phyloP scores from a whole-genome alignment of 768 basidiomycete species.

The Pluteus cervinus region DNA sequence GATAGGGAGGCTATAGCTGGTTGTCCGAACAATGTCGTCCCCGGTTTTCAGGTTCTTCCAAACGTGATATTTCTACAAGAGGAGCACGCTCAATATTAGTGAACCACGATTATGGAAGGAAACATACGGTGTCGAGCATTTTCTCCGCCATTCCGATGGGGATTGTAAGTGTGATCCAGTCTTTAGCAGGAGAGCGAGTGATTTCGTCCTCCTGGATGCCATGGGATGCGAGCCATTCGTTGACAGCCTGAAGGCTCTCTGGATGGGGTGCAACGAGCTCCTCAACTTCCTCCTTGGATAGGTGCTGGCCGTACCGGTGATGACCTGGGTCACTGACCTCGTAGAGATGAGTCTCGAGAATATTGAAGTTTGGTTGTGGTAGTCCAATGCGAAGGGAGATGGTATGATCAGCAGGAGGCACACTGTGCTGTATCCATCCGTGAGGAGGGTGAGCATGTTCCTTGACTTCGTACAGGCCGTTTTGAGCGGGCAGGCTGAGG shows the following conservation, averaged over 20 bases:
- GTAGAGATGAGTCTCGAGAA: slow-evolving; percentile 45
- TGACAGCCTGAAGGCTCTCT: slow-evolving; percentile 45
- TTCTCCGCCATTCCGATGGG: slow-evolving; percentile 57
- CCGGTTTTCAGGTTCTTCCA: slow-evolving; percentile 52
- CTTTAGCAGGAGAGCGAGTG: slow-evolving; percentile 54
- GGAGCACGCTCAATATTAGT: slow-evolving; percentile 1
- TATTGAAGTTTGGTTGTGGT: slow-evolving; percentile 42
- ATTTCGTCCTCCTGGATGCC: slow-evolving; percentile 44
- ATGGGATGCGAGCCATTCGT: slow-evolving; percentile 55
- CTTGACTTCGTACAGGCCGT: too few relatives aligned
- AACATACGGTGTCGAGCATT: slow-evolving; percentile 63
- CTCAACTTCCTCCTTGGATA: slow-evolving; percentile 65
- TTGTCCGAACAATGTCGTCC: slow-evolving; percentile 58
- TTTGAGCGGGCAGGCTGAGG: too few relatives aligned
- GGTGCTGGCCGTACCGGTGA: slow-evolving; percentile 44
- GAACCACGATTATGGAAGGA: background rate
- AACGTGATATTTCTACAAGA: slow-evolving; percentile 50
- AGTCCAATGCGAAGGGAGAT: slow-evolving; percentile 55
- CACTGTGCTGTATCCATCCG: slow-evolving; percentile 39
- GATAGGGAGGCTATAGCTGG: slow-evolving; percentile 62
- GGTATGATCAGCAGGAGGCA: slow-evolving; percentile 37
- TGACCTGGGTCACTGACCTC: slow-evolving; percentile 57
- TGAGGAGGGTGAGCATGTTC: slow-evolving; percentile 32
- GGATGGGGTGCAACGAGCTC: slow-evolving; percentile 51
- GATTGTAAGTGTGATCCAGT: slow-evolving; percentile 60